These are phyloP conservation scores for Diplogelasinospora grovesii DNA, from an alignment of 495 filamentous ascomycete species.

Conservation along the genomic window DNA sequence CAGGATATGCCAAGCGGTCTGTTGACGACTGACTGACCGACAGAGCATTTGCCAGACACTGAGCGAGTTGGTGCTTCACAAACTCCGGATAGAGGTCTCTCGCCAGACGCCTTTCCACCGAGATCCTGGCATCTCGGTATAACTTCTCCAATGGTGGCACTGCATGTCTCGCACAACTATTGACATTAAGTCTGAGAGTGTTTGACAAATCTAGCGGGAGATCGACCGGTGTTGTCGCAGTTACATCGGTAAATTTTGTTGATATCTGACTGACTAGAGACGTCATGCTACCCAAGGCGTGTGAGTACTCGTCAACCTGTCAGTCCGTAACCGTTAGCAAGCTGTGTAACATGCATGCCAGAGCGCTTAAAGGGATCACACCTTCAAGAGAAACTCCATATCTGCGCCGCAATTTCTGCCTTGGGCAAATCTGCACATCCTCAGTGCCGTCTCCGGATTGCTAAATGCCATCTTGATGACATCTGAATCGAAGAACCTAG, in stretches of 20 bases:
- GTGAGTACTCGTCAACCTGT: conserved; percentile 29
- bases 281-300: conserved; percentile 29
- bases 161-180: conserved; percentile 26
- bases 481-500: conserved; percentile 39
- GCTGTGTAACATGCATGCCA: too few species aligned
- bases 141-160: conserved; percentile 39
- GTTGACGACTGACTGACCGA: conserved; percentile 5
- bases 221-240: conserved; percentile 35
- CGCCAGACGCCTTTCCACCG: conserved; percentile 38
- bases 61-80: conserved; percentile 31
- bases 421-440: conserved; percentile 38
- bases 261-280: conserved; percentile 41
- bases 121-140: conserved; percentile 36
- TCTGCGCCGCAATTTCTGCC: conserved; percentile 36
- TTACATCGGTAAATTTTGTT: conserved; percentile 32
- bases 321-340: background rate
- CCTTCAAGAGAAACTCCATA: conserved; percentile 45
- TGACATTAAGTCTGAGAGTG: conserved; percentile 35
- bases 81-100: conserved; percentile 44
- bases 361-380: conserved; percentile 9
- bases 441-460: conserved; percentile 36
- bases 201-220: conserved; percentile 27
- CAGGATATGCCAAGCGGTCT: conserved; percentile 22
- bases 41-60: conserved; percentile 20
- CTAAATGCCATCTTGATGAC: conserved; percentile 43